A percentile compares a stretch with the other conserved stretches of the same genome.
Evolutionary conservation across 345 rosid genomes (phyloP).

Genomic region (Pelargonium nanum): DNA sequence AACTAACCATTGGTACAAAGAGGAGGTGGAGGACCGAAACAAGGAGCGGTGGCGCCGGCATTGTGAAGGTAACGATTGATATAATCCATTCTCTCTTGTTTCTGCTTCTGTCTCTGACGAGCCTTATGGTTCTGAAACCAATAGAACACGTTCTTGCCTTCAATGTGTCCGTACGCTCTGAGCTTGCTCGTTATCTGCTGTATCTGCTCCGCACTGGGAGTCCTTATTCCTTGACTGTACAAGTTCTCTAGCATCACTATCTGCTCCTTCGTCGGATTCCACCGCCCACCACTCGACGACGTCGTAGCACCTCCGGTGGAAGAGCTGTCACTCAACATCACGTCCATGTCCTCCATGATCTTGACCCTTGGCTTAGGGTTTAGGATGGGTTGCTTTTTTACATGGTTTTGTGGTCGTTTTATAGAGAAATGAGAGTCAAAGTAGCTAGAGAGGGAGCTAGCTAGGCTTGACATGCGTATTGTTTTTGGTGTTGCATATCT

Average conservation of each 20-base stretch:
- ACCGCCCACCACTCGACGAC: slow-evolving; percentile 39
- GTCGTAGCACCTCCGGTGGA: too few species aligned
- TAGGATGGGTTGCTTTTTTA: background rate
- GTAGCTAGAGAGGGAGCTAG: slow-evolving; percentile 13
- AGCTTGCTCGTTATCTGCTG: slow-evolving; percentile 74
- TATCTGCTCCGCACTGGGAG: slow-evolving; percentile 86
- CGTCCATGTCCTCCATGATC: slow-evolving; percentile 16
- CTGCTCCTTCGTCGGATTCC: slow-evolving; percentile 95
- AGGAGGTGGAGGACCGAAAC: slow-evolving; percentile 17
- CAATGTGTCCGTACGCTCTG: slow-evolving; percentile 66
- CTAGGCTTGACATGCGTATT: slow-evolving; percentile 73
- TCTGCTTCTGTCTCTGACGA: slow-evolving; percentile 83
- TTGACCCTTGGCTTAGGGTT: background rate
- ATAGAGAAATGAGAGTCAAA: background rate
- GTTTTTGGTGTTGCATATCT: slow-evolving; percentile 65
- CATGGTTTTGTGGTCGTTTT: background rate
- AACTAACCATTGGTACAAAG: slow-evolving; percentile 42
- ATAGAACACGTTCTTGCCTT: slow-evolving; percentile 96
- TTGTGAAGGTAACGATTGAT: slow-evolving; percentile 39
- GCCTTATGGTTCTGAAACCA: slow-evolving; percentile 99
- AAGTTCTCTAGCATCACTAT: slow-evolving; percentile 56
- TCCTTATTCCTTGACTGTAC: slow-evolving; percentile 69
- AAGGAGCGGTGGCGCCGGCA: slow-evolving; percentile 3
- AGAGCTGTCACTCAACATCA: slow-evolving; percentile 12
- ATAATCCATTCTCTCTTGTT: slow-evolving; percentile 53